These are phyloP conservation scores for Penicillium chermesinum DNA, from an alignment of 495 filamentous ascomycete genomes.

Conservation along the genomic window DNA sequence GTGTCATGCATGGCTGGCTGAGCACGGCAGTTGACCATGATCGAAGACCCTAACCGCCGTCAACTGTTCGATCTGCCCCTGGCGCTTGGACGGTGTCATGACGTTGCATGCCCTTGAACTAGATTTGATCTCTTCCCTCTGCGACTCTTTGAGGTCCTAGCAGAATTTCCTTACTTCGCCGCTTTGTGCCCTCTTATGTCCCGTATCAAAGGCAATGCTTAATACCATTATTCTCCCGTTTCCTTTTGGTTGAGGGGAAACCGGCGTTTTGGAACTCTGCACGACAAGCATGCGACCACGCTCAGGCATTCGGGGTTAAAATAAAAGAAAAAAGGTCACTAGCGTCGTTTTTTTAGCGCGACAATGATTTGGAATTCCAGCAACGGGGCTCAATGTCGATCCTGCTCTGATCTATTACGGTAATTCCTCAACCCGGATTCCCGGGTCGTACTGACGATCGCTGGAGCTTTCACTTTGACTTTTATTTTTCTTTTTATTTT, in stretches of 20 bases:
- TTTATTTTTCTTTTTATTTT: slow-evolving; percentile 1
- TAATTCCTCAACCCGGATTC: slow-evolving; percentile 26
- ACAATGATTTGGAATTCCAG: slow-evolving; percentile 32
- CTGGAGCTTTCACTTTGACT: slow-evolving; percentile 19
- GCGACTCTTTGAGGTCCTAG: too few relatives aligned
- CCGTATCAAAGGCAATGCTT: background rate
- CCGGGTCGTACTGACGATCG: slow-evolving; percentile 27
- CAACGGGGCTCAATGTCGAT: slow-evolving; percentile 30
- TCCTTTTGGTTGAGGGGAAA: slow-evolving; percentile 5
- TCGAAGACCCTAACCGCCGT: slow-evolving; percentile 19
- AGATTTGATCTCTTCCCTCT: too few relatives aligned
- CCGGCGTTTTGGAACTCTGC: slow-evolving; percentile 15
- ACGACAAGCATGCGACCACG: background rate
- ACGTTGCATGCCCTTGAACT: background rate
- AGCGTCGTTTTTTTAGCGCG: slow-evolving; percentile 13
- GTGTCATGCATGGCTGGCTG: slow-evolving; percentile 35
- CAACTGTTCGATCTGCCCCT: slow-evolving; percentile 22
- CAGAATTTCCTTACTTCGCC: too few relatives aligned
- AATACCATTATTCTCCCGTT: background rate
- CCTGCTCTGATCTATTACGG: slow-evolving; percentile 28
- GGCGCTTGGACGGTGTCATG: background rate
- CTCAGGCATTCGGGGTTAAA: slow-evolving; percentile 5
- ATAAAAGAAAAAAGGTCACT: slow-evolving; percentile 2
- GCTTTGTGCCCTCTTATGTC: too few relatives aligned
- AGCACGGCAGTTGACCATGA: slow-evolving; percentile 6